Base-by-base conservation (phyloP, 371 early-diverging fungal genomes). In the Mucor saturninus region DNA sequence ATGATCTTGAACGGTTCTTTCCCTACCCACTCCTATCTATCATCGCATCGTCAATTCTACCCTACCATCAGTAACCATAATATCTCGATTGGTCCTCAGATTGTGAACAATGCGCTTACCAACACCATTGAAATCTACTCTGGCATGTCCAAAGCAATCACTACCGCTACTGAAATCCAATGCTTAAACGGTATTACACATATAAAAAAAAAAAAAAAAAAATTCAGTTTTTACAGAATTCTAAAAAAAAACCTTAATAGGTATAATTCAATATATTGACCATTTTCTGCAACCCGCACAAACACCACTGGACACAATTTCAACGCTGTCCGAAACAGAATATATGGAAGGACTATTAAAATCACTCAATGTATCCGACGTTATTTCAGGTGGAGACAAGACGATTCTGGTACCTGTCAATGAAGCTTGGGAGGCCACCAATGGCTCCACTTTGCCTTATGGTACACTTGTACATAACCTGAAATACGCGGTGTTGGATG, bases 321-420 rank as follows among this genome's bases (percentile, higher is more conserved):
- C 69, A n/a, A 31, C 35, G 5, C 39, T 69, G 30, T 46, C 54
- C 2, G 61, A 69, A 35, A 53, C 65, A 4, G 56, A 62, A 39
- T 46, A 54, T 15, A 65, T 60, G 30, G 62, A 65, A 59, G 65
- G 65, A 26, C 48, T 69, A 29, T 49, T 69, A 30, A 65, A 69
- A 48, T 51, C 65, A 4, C n/a, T 69, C 4, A 69, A 72, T 29
- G 21, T 72, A 10, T 65, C 69, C 2, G 50, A 62, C n/a, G 40
- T 54, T 5, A 35, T 72, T 4, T 65, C 69, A 11, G 48, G 56
- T 8, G 6, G 30, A 9, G 56, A 62, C 21, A 64, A 56, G 4
- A 72, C 73, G 1, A 60, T 72, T n/a, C 38, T 69, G 14, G 66
- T 56, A 6, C 66, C 69, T 10, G 59, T 52, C 15, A 66, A 68